phyloP scores from a whole-genome alignment of 208 protist genomes.

The Porcisia hertigi region DNA sequence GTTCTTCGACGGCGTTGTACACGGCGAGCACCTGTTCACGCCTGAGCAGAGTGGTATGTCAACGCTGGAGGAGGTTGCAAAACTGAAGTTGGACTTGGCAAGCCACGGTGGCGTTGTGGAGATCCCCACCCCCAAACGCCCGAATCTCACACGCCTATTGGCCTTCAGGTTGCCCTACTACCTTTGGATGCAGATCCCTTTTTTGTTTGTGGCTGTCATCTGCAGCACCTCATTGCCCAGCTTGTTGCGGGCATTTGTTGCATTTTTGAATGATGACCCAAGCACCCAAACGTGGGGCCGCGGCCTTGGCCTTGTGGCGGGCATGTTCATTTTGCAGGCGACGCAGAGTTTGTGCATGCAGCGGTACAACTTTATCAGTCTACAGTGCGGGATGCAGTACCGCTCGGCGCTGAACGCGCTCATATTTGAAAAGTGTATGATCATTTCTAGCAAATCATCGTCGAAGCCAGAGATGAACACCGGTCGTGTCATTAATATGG shows the following conservation, averaged over 20 bases:
- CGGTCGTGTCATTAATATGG: constrained; percentile 91
- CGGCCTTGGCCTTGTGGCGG: constrained; percentile 43
- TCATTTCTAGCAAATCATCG: constrained; percentile 41
- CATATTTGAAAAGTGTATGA: constrained; percentile 86
- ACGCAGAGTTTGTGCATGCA: constrained; percentile 49
- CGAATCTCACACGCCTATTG: constrained; percentile 23
- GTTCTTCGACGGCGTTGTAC: constrained; percentile 52
- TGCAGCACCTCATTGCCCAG: constrained; percentile 52
- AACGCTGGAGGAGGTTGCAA: constrained; percentile 55
- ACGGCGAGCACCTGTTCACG: constrained; percentile 71
- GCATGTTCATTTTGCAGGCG: constrained; percentile 46
- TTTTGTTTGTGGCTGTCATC: constrained; percentile 50
- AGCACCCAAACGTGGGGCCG: constrained; percentile 20
- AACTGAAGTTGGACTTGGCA: constrained; percentile 28
- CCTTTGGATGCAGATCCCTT: constrained; percentile 42
- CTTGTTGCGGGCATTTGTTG: constrained; percentile 57
- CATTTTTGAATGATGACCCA: constrained; percentile 19
- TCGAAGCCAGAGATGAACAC: constrained; percentile 74
- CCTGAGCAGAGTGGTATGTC: constrained; percentile 37
- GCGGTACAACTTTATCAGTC: constrained; percentile 55
- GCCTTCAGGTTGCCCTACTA: constrained; percentile 36
- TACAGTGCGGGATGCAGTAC: constrained; percentile 48
- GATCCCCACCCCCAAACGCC: constrained; percentile 23
- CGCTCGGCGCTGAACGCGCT: constrained; percentile 58
- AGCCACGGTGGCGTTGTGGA: constrained; percentile 15